Percentiles rank a stretch among this genome's conserved stretches.
These are phyloP conservation scores for Leishmania martiniquensis DNA, from an alignment of 208 protist species.

Conservation along the genomic window DNA sequence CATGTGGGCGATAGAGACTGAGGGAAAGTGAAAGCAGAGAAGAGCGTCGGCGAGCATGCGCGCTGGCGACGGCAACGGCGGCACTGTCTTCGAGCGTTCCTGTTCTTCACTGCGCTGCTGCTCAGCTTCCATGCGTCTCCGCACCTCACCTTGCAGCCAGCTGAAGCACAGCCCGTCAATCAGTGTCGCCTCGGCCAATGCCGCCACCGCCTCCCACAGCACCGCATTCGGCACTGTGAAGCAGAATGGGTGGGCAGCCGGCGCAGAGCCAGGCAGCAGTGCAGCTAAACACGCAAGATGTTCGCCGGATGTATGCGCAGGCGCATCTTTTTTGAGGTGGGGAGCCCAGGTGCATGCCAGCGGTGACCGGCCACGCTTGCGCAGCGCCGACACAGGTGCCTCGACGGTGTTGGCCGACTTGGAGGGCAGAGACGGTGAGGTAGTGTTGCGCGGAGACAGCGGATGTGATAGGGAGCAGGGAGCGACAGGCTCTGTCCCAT, in stretches of 20 bases:
- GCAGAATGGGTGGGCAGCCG: not conserved
- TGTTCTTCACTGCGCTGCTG: not conserved
- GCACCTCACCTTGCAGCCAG: conserved; percentile 14
- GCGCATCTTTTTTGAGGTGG: not conserved
- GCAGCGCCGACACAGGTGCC: not conserved
- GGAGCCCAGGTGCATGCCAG: not conserved
- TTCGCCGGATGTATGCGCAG: not conserved
- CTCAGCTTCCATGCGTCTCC: not conserved
- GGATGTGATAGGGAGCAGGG: not conserved
- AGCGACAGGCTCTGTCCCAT: not conserved
- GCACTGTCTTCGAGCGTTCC: not conserved
- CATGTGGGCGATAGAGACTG: not conserved
- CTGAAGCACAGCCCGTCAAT: conserved; percentile 17
- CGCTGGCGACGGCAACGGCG: not conserved
- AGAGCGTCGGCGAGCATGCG: conserved; percentile 11
- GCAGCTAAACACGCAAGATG: not conserved
- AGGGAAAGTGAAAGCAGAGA: conserved; percentile 4
- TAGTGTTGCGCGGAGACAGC: not conserved
- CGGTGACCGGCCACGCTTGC: not conserved
- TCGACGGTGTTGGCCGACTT: not conserved
- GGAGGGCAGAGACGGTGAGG: not conserved
- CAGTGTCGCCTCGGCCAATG: conserved; percentile 30
- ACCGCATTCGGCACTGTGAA: conserved; percentile 15
- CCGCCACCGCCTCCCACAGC: conserved; percentile 31
- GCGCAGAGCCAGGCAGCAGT: not conserved